Evolutionary conservation across 495 filamentous ascomycete genomes (phyloP).

Genomic region (Oidiodendron maius): DNA sequence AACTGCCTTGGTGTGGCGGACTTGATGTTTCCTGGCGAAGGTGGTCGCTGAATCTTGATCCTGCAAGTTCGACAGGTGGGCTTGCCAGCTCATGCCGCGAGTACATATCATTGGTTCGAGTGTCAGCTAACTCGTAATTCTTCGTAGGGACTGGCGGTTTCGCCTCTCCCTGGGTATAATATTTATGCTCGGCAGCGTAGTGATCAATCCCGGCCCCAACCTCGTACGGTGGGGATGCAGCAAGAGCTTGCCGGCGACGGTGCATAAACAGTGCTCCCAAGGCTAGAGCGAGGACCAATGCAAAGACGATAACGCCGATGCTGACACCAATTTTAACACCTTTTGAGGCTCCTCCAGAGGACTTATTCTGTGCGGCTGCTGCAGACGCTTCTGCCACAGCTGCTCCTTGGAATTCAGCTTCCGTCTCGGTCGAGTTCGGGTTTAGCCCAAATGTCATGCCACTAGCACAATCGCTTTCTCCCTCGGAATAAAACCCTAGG

Average conservation of each 20-base stretch:
- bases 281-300: conserved; percentile 1
- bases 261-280: background rate
- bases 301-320: conserved; percentile 14
- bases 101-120: too few relatives aligned
- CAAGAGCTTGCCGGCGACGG: background rate
- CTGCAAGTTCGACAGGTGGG: background rate
- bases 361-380: conserved; percentile 37
- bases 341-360: conserved; percentile 37
- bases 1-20: too few relatives aligned
- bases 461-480: conserved; percentile 57
- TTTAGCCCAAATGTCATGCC: conserved; percentile 74
- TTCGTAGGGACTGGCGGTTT: background rate
- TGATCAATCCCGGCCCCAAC: too few relatives aligned
- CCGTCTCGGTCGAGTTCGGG: conserved; percentile 51
- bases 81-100: too few relatives aligned
- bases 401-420: conserved; percentile 47
- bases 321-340: conserved; percentile 27
- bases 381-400: conserved; percentile 37
- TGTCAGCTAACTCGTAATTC: background rate
- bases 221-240: background rate
- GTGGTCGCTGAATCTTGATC: background rate
- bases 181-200: background rate
- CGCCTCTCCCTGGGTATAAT: background rate
- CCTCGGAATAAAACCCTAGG: conserved; percentile 63
- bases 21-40: too few relatives aligned